Evolutionary conservation across 176 grass and related monocot species (phyloP), one percentile per base, ranked within the genome.

Genomic region (Metroxylon sagu): DNA sequence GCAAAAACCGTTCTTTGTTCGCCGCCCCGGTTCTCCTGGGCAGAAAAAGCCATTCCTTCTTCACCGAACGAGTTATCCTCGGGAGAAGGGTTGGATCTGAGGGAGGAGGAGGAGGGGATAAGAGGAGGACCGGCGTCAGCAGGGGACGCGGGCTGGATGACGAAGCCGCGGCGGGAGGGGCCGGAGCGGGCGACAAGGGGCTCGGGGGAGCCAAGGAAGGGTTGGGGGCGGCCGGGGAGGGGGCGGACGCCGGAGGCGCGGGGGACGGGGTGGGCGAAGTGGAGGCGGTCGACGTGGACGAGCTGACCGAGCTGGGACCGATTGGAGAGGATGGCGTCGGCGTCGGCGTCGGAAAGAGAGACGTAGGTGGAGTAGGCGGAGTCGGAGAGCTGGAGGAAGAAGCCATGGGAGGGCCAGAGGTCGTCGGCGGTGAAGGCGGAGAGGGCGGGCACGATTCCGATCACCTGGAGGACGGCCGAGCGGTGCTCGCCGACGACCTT

Each of bases 321-420:
- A 39, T 31, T 73, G 59, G 80, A 76, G 71, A 87, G 80, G 10
- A 95, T 66, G 14, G 75, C 75, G 61, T 95, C 90, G 2, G 90
- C 86, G 31, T 89, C 86, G 31, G 62, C 48, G 18, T 68, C 70
- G 5, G 80, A 76, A n/a, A 84, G 74, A 54, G 85, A 75, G 6
- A 95, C 86, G 56, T 85, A 95, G 60, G 91, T 95, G 68, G 79
- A 95, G 71, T 95, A 77, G 26, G 70, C 3, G 19, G 86, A 80
- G 61, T 96, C 91, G 25, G 91, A 96, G 53, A 96, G 80, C 68
- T 96, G 87, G 55, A 96, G 74, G 83, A 82, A 85, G 65, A 90
- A 87, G 16, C 86, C 91, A 27, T 90, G 82, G 27, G 86, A 58
- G 4, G 90, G 91, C 71, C 80, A 74, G 56, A 96, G 86, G 71